Conservation (phyloP, 2,329 filamentous ascomycete genomes). For the Alternaria sp. region DNA sequence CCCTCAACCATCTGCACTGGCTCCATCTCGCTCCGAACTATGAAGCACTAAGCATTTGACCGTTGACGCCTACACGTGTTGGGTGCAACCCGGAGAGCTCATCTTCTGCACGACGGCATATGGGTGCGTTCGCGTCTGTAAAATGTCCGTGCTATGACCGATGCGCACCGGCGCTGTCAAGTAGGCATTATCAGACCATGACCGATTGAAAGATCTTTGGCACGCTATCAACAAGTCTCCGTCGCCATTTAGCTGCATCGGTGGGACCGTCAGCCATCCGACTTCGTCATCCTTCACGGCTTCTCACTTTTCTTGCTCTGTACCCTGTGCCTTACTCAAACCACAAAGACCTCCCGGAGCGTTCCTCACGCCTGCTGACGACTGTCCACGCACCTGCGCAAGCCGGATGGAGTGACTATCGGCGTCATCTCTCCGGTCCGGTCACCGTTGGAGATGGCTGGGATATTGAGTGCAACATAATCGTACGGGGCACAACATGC, state of each 20-base stretch:
- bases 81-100: constrained; percentile 8
- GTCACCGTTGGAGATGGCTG: constrained; percentile 5
- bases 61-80: constrained; percentile 14
- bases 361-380: constrained; percentile 1
- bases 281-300: constrained; percentile 1
- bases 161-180: constrained; percentile 31
- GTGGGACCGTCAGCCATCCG: constrained; percentile 3
- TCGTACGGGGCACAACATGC: constrained; percentile 23
- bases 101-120: constrained; percentile 14
- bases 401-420: constrained; percentile 4
- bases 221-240: constrained; percentile 33
- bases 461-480: constrained; percentile 23
- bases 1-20: constrained; percentile 4
- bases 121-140: constrained; percentile 6
- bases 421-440: constrained; percentile 12
- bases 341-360: neutral
- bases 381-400: neutral
- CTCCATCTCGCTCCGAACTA: neutral
- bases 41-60: constrained; percentile 9
- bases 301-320: neutral
- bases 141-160: constrained; percentile 13
- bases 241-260: constrained; percentile 24
- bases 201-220: constrained; percentile 22
- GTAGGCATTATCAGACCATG: constrained; percentile 16
- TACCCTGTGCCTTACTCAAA: neutral